Conservation (phyloP, 2,329 filamentous ascomycete genomes). For the Diaporthe longicolla region DNA sequence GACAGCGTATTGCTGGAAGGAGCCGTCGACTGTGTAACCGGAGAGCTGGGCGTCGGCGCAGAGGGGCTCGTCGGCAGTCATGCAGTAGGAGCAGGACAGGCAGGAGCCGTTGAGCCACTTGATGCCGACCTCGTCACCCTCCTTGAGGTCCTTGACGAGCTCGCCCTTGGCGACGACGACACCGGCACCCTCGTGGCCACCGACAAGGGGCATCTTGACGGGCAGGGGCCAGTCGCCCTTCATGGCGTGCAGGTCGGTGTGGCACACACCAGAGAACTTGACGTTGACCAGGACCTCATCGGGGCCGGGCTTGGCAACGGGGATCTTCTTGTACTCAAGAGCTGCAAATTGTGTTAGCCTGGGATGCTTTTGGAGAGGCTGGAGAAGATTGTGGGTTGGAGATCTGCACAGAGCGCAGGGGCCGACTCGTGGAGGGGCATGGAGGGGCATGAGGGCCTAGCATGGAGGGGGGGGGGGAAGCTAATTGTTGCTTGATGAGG, state of each 20-base stretch:
- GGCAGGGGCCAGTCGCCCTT: conserved; percentile 90
- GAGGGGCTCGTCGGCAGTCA: conserved; percentile 75
- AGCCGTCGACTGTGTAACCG: conserved; percentile 80
- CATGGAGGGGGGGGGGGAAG: conserved; percentile 53
- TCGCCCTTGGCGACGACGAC: conserved; percentile 91
- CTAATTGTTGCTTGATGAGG: conserved; percentile 36
- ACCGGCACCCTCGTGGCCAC: conserved; percentile 85
- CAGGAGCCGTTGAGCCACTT: conserved; percentile 82
- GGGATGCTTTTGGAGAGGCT: neutral
- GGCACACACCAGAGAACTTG: conserved; percentile 82
- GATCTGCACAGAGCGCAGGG: conserved; percentile 9
- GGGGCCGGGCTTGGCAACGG: conserved; percentile 83
- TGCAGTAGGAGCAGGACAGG: conserved; percentile 77
- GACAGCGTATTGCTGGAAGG: conserved; percentile 81
- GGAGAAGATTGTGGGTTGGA: neutral
- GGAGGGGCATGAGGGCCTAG: conserved; percentile 45
- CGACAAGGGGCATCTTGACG: conserved; percentile 87
- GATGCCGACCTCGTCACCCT: conserved; percentile 79
- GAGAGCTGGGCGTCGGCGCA: conserved; percentile 75
- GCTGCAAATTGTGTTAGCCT: conserved; percentile 56
- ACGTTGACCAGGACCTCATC: conserved; percentile 94
- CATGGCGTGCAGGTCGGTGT: conserved; percentile 85
- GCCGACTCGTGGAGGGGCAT: conserved; percentile 9
- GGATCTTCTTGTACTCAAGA: conserved; percentile 83
- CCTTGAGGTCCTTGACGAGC: conserved; percentile 65